phyloP scores from a whole-genome alignment of 371 early-diverging fungal species.

The Funneliformis caledonium region DNA sequence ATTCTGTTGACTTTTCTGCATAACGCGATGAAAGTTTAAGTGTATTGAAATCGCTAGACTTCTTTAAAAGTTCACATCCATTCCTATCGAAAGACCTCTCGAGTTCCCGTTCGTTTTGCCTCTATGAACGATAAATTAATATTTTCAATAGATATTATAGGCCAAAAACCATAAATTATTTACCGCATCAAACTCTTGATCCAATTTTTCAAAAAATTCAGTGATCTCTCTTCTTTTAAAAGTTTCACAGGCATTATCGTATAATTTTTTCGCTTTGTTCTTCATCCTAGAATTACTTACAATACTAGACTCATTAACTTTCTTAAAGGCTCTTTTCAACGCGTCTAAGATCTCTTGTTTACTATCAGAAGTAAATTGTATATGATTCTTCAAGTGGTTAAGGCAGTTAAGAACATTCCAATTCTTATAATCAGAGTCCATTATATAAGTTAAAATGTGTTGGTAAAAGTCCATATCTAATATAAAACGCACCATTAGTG shows the following conservation, averaged over 20 bases:
- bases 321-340: conserved; percentile 26
- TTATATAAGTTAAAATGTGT: conserved; percentile 10
- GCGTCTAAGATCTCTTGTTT: conserved; percentile 36
- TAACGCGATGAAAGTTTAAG: conserved; percentile 10
- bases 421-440: conserved; percentile 13
- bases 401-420: conserved; percentile 38
- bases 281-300: conserved; percentile 10
- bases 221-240: conserved; percentile 31
- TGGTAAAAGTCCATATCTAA: conserved; percentile 34
- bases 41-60: conserved; percentile 32
- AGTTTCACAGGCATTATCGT: background rate
- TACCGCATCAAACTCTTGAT: conserved; percentile 18
- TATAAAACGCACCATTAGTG: background rate
- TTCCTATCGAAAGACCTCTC: conserved; percentile 17
- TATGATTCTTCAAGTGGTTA: conserved; percentile 20
- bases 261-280: conserved; percentile 32
- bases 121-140: conserved; percentile 13
- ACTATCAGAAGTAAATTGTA: conserved; percentile 38
- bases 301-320: conserved; percentile 18
- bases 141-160: conserved; percentile 10
- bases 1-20: background rate
- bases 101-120: conserved; percentile 8
- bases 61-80: conserved; percentile 28
- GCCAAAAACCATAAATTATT: conserved; percentile 16
- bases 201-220: conserved; percentile 29